Percentiles rank a stretch among this genome's conserved stretches.
Evolutionary conservation across 2,329 filamentous ascomycete genomes (phyloP).

Genomic region (Diaporthe batatas): DNA sequence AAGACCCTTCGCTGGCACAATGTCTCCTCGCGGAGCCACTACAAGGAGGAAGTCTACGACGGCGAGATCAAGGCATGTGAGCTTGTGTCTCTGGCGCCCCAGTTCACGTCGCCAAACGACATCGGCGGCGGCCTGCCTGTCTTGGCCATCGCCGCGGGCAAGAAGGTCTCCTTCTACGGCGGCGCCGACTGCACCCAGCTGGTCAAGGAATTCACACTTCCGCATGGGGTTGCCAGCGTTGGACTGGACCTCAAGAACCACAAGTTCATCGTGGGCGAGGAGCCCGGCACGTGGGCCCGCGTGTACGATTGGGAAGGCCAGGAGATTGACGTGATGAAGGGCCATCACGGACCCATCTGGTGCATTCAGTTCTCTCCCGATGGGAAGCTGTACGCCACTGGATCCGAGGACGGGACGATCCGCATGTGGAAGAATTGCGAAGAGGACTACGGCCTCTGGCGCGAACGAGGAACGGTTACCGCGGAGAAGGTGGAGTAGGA

Average conservation of each 20-base stretch:
- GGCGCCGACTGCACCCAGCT: conserved; percentile 76
- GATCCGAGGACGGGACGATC: conserved; percentile 96
- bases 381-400: conserved; percentile 95
- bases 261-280: conserved; percentile 90
- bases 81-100: conserved; percentile 77
- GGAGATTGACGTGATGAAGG: conserved; percentile 93
- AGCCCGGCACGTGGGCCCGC: conserved; percentile 95
- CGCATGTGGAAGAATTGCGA: conserved; percentile 87
- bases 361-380: conserved; percentile 95
- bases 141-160: conserved; percentile 92
- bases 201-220: conserved; percentile 84
- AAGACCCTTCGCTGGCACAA: conserved; percentile 97
- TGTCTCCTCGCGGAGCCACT: conserved; percentile 79
- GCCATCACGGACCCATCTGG: conserved; percentile 98
- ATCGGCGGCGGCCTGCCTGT: conserved; percentile 78
- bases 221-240: conserved; percentile 91
- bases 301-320: conserved; percentile 91
- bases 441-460: conserved; percentile 75
- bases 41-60: conserved; percentile 83
- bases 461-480: conserved; percentile 56
- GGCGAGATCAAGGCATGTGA: conserved; percentile 93
- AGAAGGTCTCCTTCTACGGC: conserved; percentile 92
- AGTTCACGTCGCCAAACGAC: conserved; percentile 70
- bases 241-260: conserved; percentile 85
- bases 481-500: conserved; percentile 43